A percentile compares a stretch with the other conserved stretches of the same genome.
phyloP scores from a whole-genome alignment of 1,284 basidiomycete genomes.

The Tylopilus sp. region DNA sequence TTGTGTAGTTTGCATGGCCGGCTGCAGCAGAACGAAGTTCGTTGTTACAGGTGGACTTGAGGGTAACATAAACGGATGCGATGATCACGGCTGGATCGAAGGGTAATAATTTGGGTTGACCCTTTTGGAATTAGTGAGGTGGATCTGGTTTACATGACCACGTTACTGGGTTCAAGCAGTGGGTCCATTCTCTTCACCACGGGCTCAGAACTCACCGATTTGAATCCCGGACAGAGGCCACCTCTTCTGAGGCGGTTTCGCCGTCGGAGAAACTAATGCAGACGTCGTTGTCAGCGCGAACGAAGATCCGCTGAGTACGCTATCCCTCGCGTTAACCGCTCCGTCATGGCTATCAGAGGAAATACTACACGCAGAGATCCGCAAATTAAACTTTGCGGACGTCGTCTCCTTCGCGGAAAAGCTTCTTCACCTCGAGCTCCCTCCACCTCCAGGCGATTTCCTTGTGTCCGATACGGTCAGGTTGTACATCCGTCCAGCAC shows the following conservation, averaged over 20 bases:
- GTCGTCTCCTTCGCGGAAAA: constrained; percentile 10
- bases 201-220: neutral
- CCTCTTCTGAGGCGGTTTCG: constrained; percentile 6
- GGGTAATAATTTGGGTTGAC: constrained; percentile 5
- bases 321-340: neutral
- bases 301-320: constrained; percentile 5
- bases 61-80: neutral
- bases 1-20: too few relatives aligned
- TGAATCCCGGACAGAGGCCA: neutral
- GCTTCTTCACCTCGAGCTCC: constrained; percentile 2
- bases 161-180: constrained; percentile 3
- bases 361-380: constrained; percentile 6
- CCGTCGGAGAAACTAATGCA: neutral
- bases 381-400: constrained; percentile 9
- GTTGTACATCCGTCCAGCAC: constrained; percentile 2
- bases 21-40: neutral
- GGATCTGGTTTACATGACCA: constrained; percentile 2
- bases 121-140: constrained; percentile 8
- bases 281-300: constrained; percentile 3
- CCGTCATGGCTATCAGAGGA: constrained; percentile 3
- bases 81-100: constrained; percentile 1
- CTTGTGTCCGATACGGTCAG: constrained; percentile 8
- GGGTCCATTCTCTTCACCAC: neutral
- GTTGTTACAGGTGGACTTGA: constrained; percentile 7
- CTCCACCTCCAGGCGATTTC: constrained; percentile 8